Conservation (phyloP, 805 yeast genomes). For the Sugiyamaella chiloensis region DNA sequence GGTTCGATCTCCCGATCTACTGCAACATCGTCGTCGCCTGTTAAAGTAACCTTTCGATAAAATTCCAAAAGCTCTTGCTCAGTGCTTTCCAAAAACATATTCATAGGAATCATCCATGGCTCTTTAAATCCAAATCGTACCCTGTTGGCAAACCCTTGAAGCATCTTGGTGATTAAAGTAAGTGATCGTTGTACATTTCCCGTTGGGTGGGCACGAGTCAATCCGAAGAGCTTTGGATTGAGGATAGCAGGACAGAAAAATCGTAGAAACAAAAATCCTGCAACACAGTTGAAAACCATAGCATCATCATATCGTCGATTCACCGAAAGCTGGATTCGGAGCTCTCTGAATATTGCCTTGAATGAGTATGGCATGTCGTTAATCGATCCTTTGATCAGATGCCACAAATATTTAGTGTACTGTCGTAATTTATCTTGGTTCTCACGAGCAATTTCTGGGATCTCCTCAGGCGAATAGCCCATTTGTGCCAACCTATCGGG, state of each 20-base stretch:
- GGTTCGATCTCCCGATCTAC: slow-evolving; percentile 5
- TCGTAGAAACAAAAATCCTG: slow-evolving; percentile 80
- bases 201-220: slow-evolving; percentile 66
- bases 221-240: slow-evolving; percentile 80
- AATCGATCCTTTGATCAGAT: slow-evolving; percentile 57
- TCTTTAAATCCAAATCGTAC: slow-evolving; percentile 77
- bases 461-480: slow-evolving; percentile 26
- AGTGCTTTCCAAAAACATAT: slow-evolving; percentile 59
- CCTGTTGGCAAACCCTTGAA: slow-evolving; percentile 77
- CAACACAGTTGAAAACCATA: slow-evolving; percentile 62
- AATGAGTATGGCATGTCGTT: slow-evolving; percentile 72
- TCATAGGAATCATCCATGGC: slow-evolving; percentile 70
- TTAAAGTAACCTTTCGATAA: slow-evolving; percentile 65
- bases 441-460: slow-evolving; percentile 41
- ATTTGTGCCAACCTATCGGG: slow-evolving; percentile 39
- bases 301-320: slow-evolving; percentile 19
- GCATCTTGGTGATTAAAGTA: slow-evolving; percentile 69
- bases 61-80: slow-evolving; percentile 60
- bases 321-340: slow-evolving; percentile 56
- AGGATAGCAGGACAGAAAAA: slow-evolving; percentile 88
- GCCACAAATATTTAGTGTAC: slow-evolving; percentile 64
- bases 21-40: slow-evolving; percentile 13
- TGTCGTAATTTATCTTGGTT: slow-evolving; percentile 49
- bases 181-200: slow-evolving; percentile 73
- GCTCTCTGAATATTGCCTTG: slow-evolving; percentile 57